Conservation (phyloP, 139 green algal species). For the Trebouxia sp. region DNA sequence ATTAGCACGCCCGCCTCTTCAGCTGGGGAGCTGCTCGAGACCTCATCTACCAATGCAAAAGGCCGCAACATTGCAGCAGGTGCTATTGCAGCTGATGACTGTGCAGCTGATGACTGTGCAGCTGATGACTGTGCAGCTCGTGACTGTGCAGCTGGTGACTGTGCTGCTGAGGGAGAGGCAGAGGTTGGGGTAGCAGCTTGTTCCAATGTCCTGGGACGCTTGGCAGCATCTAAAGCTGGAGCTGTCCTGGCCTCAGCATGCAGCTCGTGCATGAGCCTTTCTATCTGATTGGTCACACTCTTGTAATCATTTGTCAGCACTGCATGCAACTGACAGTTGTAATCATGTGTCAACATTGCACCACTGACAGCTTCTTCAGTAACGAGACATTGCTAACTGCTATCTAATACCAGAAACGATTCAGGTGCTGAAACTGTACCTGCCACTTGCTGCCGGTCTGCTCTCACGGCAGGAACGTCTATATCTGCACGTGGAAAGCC, state of each 20-base stretch:
- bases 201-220: neutral
- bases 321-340: constrained; percentile 17
- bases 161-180: neutral
- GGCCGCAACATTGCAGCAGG: constrained; percentile 30
- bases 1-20: constrained; percentile 62
- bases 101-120: neutral
- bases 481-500: constrained; percentile 81
- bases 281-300: constrained; percentile 59
- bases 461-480: constrained; percentile 66
- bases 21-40: constrained; percentile 65
- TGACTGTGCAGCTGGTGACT: neutral
- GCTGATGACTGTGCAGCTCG: constrained; percentile 8
- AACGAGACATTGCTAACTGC: neutral
- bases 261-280: constrained; percentile 60
- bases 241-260: constrained; percentile 50
- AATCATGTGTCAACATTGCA: neutral
- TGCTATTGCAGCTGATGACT: neutral
- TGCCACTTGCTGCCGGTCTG: constrained; percentile 57
- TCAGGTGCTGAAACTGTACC: neutral
- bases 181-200: neutral
- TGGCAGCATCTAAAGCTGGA: neutral
- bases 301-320: constrained; percentile 85
- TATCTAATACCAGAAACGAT: neutral
- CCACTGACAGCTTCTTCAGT: neutral
- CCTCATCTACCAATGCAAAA: constrained; percentile 83